These are phyloP conservation scores for Nakazawaea holstii DNA, from an alignment of 805 yeast species.

Conservation along the genomic window DNA sequence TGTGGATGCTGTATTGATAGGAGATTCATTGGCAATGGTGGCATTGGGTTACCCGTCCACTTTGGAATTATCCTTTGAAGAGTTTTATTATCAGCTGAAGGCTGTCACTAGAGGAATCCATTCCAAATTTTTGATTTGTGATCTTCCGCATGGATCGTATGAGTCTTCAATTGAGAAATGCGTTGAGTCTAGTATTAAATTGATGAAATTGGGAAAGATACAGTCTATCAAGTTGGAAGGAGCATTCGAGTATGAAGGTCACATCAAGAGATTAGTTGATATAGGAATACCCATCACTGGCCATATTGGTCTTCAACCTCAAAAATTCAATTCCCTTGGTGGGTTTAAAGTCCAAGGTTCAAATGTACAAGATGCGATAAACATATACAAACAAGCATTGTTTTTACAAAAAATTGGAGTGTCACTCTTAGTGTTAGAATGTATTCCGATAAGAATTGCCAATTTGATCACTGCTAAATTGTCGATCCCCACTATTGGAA, in stretches of 20 bases:
- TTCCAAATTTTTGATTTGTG: slow-evolving; percentile 68
- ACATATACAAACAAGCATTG: slow-evolving; percentile 60
- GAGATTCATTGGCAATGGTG: slow-evolving; percentile 93
- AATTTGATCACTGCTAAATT: slow-evolving; percentile 53
- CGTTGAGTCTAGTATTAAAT: slow-evolving; percentile 43
- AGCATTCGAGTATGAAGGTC: slow-evolving; percentile 50
- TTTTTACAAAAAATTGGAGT: slow-evolving; percentile 73
- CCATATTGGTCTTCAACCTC: slow-evolving; percentile 92
- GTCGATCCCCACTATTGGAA: slow-evolving; percentile 82
- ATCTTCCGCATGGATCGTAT: slow-evolving; percentile 84
- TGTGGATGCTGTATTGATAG: slow-evolving; percentile 71
- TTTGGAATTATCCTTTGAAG: slow-evolving; percentile 69
- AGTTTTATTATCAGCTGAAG: slow-evolving; percentile 68
- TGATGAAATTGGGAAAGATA: slow-evolving; percentile 53
- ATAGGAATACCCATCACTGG: slow-evolving; percentile 89
- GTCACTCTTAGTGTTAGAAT: slow-evolving; percentile 72
- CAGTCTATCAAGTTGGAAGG: slow-evolving; percentile 87
- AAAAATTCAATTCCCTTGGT: slow-evolving; percentile 68
- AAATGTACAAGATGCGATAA: slow-evolving; percentile 45
- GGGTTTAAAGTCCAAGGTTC: slow-evolving; percentile 89
- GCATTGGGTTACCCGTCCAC: slow-evolving; percentile 78
- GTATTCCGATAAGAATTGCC: slow-evolving; percentile 76
- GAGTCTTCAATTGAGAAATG: slow-evolving; percentile 66
- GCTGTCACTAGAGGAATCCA: slow-evolving; percentile 73
- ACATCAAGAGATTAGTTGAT: slow-evolving; percentile 49